phyloP scores from a whole-genome alignment of 768 basidiomycete genomes.

The Boletus insuetus region DNA sequence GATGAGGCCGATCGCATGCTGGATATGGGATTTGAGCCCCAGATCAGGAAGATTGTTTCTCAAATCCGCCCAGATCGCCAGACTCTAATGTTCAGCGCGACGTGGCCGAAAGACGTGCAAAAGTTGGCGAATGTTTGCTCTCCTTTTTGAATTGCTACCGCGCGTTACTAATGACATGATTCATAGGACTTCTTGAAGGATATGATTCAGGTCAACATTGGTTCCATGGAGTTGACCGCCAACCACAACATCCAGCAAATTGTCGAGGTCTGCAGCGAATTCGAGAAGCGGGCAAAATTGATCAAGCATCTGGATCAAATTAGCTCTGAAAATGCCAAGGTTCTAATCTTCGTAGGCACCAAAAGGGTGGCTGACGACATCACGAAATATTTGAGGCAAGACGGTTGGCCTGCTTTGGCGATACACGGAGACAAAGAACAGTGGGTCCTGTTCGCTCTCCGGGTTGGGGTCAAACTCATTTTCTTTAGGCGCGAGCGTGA shows the following conservation, averaged over 20 bases:
- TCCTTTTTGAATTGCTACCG: not conserved
- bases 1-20: slow-evolving; percentile 99
- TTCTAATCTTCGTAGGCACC: slow-evolving; percentile 96
- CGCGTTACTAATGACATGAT: not conserved
- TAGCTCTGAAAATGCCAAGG: slow-evolving; percentile 95
- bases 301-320: slow-evolving; percentile 98
- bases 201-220: slow-evolving; percentile 98
- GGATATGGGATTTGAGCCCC: slow-evolving; percentile 99
- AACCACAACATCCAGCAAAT: slow-evolving; percentile 98
- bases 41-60: slow-evolving; percentile 95
- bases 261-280: slow-evolving; percentile 95
- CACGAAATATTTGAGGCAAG: slow-evolving; percentile 95
- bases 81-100: slow-evolving; percentile 98
- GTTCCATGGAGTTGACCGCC: slow-evolving; percentile 96
- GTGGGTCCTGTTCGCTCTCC: slow-evolving; percentile 44
- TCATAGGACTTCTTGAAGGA: slow-evolving; percentile 89
- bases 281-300: slow-evolving; percentile 94
- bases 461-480: not conserved
- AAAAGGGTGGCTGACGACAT: slow-evolving; percentile 98
- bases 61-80: slow-evolving; percentile 99
- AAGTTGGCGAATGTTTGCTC: slow-evolving; percentile 79
- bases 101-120: slow-evolving; percentile 99
- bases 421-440: slow-evolving; percentile 99
- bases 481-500: slow-evolving; percentile 85
- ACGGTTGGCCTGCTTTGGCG: slow-evolving; percentile 99